phyloP scores from a whole-genome alignment of 257 asterid species.

The Scutellaria minor region DNA sequence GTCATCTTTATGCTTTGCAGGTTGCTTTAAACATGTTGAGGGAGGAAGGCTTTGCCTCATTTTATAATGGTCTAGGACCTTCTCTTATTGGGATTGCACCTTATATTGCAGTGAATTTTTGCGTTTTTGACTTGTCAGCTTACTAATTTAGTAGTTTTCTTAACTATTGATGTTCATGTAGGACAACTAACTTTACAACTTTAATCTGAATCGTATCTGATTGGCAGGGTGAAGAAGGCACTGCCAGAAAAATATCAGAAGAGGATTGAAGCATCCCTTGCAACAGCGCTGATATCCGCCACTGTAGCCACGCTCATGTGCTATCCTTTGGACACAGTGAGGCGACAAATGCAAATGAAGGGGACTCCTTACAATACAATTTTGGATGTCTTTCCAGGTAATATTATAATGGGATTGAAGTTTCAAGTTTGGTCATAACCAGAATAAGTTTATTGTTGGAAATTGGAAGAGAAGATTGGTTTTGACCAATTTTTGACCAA shows the following conservation, averaged over 20 bases:
- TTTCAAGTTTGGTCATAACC: too few relatives aligned
- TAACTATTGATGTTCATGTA: conserved; percentile 23
- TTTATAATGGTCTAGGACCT: conserved; percentile 93
- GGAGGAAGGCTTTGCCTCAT: conserved; percentile 89
- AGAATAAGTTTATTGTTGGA: too few relatives aligned
- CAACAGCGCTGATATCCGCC: conserved; percentile 84
- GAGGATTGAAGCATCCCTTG: conserved; percentile 75
- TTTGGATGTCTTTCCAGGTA: conserved; percentile 90
- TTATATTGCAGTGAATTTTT: conserved; percentile 91
- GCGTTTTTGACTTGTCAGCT: conserved; percentile 97
- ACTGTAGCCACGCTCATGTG: conserved; percentile 86
- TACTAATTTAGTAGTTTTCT: conserved; percentile 37
- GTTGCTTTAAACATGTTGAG: conserved; percentile 84
- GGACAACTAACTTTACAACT: conserved; percentile 1
- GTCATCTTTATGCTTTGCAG: conserved; percentile 52
- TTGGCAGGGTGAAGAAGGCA: conserved; percentile 83
- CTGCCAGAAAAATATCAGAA: conserved; percentile 88
- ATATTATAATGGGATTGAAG: conserved; percentile 5
- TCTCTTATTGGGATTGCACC: conserved; percentile 96
- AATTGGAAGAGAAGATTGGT: too few relatives aligned
- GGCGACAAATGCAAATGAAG: conserved; percentile 99
- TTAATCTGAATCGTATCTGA: conserved; percentile 32
- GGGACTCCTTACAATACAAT: conserved; percentile 76
- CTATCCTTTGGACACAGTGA: conserved; percentile 93
- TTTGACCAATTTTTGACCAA: too few relatives aligned